Evolutionary conservation across 2,329 filamentous ascomycete species (phyloP), one percentile per base, ranked within the genome.

Genomic region (Fusarium virguliforme): DNA sequence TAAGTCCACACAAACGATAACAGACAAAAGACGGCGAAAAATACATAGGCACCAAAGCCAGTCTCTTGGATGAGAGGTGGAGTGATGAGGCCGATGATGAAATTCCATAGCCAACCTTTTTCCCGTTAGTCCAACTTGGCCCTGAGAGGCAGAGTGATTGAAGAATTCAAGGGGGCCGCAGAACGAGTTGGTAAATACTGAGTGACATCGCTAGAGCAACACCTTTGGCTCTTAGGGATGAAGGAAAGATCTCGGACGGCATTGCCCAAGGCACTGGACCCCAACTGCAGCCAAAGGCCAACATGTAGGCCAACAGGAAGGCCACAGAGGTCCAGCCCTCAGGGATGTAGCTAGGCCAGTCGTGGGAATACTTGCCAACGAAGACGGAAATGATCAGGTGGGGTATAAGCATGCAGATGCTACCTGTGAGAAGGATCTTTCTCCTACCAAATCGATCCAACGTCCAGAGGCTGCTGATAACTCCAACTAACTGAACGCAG

Each of bases 61-160:
- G 70, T 87, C 54, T 87, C 84, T 62, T 88, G 81, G 6, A 91
- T 83, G 4, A 91, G 82, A 1, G 88, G 86, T 0, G 70, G 65
- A 0, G 68, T 69, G 3, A 72, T 69, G 3, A 71, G 65, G 1
- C 68, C 75, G 30, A 90, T 88, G 56, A 89, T 86, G 68, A 91
- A 91, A 76, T 91, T 90, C 40, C 40, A 88, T 3, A 90, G 74
- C 83, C 89, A 92, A 75, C 88, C 90, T 90, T 81, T 0, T 22
- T 38, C 15, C 37, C 2, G 76, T 86, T 88, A 3, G 90, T 74
- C 83, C 89, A n/a, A 38, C 15, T n/a, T 38, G 6, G 15, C 15
- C 15, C 37, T 38, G 37, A 8, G 6, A 38, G 15, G 37, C 15
- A 38, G 37, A 38, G 15, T 7, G 37, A 8, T 38, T 22, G 18